phyloP scores from a whole-genome alignment of 176 grass and related monocot genomes.

The Cenchrus fungigraminus region DNA sequence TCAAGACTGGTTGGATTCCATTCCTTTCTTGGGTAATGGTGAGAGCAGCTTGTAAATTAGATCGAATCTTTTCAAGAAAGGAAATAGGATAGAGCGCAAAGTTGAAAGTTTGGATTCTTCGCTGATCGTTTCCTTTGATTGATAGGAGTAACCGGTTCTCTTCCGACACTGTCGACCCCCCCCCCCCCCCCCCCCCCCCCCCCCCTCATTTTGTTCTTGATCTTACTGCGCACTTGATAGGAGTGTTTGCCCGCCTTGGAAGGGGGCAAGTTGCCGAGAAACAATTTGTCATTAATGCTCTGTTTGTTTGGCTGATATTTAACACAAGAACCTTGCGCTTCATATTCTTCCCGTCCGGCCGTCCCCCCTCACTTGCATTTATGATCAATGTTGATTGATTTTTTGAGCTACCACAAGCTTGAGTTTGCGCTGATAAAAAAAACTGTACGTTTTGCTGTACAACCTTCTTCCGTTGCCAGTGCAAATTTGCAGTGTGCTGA shows the following conservation, averaged over 20 bases:
- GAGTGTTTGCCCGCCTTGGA: background rate
- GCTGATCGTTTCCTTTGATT: background rate
- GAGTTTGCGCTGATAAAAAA: background rate
- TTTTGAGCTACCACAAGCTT: background rate
- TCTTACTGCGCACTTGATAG: conserved; percentile 20
- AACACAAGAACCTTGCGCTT: conserved; percentile 33
- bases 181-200: too few species aligned
- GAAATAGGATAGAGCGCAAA: conserved; percentile 12
- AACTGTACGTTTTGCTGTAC: conserved; percentile 21
- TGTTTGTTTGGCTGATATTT: background rate
- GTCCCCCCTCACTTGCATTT: background rate
- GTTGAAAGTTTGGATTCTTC: conserved; percentile 15
- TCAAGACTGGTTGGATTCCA: conserved; percentile 25
- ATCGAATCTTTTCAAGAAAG: conserved; percentile 39
- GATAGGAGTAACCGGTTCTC: too few species aligned
- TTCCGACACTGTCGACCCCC: too few species aligned
- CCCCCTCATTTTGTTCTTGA: background rate
- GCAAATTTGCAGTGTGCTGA: background rate
- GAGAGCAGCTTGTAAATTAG: conserved; percentile 30
- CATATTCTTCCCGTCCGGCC: conserved; percentile 3
- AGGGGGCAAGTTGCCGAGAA: conserved; percentile 32
- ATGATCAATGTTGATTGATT: background rate
- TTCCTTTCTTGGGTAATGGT: conserved; percentile 42
- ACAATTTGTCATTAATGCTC: conserved; percentile 6
- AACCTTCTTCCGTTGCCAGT: background rate